Conservation (phyloP, 2,329 filamentous ascomycete genomes). For the Colletotrichum destructivum region DNA sequence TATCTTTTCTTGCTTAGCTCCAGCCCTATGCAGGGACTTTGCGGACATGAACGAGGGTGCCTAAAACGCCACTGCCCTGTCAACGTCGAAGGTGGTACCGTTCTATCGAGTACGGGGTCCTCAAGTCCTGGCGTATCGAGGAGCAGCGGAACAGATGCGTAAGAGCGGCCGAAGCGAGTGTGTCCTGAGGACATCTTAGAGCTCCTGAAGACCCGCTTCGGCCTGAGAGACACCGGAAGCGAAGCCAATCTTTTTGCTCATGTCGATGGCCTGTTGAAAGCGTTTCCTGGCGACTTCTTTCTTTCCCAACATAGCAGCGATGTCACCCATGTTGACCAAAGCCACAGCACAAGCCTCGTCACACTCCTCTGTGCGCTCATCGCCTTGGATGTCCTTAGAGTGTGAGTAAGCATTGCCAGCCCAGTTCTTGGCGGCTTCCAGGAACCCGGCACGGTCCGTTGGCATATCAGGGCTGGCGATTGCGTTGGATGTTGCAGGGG, state of each 20-base stretch:
- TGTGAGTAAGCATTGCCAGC: slow-evolving; percentile 82
- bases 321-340: slow-evolving; percentile 88
- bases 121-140: neutral
- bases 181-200: slow-evolving; percentile 9
- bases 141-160: neutral
- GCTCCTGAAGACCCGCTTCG: slow-evolving; percentile 60
- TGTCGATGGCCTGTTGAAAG: slow-evolving; percentile 77
- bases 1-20: slow-evolving; percentile 1
- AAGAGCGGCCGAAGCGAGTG: neutral
- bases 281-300: slow-evolving; percentile 74
- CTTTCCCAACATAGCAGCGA: slow-evolving; percentile 82
- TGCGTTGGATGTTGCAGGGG: slow-evolving; percentile 31
- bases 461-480: slow-evolving; percentile 48
- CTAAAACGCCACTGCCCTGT: neutral
- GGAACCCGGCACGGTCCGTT: slow-evolving; percentile 70
- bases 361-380: slow-evolving; percentile 82
- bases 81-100: neutral
- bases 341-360: slow-evolving; percentile 87
- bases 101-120: neutral
- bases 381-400: slow-evolving; percentile 74
- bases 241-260: slow-evolving; percentile 71
- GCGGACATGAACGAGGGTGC: slow-evolving; percentile 3
- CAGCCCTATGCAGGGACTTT: slow-evolving; percentile 39
- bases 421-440: slow-evolving; percentile 83
- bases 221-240: slow-evolving; percentile 67